Conservation (phyloP, 257 asterid genomes). For the Verbascum thapsus region DNA sequence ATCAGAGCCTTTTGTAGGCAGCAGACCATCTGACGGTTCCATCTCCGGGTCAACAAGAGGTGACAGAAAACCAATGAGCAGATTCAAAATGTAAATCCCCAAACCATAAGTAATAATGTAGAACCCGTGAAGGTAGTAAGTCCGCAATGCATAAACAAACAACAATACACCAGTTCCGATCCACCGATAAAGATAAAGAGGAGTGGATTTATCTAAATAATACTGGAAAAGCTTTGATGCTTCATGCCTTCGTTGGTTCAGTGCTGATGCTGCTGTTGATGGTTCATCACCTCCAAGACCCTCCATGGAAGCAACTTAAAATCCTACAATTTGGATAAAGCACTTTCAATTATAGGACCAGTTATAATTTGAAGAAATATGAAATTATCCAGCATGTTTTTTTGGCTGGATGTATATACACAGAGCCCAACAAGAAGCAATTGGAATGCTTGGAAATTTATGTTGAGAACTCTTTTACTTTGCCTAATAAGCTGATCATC, state of each 20-base stretch:
- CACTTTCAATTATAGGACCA: conserved; percentile 12
- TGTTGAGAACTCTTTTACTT: no score
- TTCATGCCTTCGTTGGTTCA: conserved; percentile 65
- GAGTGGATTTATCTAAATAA: conserved; percentile 67
- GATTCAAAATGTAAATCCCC: conserved; percentile 65
- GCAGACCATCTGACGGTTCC: conserved; percentile 57
- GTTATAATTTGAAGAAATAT: background rate
- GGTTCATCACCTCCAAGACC: conserved; percentile 37
- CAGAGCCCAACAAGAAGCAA: background rate
- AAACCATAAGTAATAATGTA: conserved; percentile 63
- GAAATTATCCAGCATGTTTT: background rate
- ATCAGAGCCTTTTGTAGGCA: conserved; percentile 69
- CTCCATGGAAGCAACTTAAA: conserved; percentile 33
- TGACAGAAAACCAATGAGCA: conserved; percentile 70
- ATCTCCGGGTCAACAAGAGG: conserved; percentile 71
- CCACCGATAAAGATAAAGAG: conserved; percentile 58
- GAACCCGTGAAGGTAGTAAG: conserved; percentile 60
- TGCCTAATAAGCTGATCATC: no score
- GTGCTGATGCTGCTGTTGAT: conserved; percentile 54
- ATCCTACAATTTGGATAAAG: background rate
- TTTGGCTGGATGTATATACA: background rate
- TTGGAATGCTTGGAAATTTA: background rate
- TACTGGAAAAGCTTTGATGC: conserved; percentile 57
- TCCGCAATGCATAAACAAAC: conserved; percentile 53
- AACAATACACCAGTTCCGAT: conserved; percentile 48